Evolutionary conservation across 352 stramenopile genomes (phyloP).

Genomic region (Phytophthora crassamura): DNA sequence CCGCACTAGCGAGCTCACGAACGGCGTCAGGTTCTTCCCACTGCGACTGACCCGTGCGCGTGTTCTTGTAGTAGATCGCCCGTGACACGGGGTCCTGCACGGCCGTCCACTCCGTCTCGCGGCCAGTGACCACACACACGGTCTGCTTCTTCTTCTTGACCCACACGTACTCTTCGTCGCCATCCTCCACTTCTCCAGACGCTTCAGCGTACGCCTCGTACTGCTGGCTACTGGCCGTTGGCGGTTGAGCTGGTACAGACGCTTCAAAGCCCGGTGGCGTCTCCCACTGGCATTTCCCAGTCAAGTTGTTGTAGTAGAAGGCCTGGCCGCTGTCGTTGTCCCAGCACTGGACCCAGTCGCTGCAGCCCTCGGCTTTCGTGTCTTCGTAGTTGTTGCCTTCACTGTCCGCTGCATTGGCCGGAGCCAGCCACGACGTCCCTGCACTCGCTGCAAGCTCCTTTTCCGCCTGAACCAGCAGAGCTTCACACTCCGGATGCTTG

Average conservation of each 20-base stretch:
- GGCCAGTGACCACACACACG: slow-evolving; percentile 68
- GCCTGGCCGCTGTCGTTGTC: slow-evolving; percentile 59
- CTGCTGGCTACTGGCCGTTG: slow-evolving; percentile 35
- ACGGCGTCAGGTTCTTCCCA: slow-evolving; percentile 76
- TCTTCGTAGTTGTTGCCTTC: slow-evolving; percentile 16
- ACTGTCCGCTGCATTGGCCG: slow-evolving; percentile 47
- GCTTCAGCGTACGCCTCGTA: slow-evolving; percentile 22
- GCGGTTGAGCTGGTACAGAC: slow-evolving; percentile 21
- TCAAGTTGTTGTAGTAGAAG: slow-evolving; percentile 82
- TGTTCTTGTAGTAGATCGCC: slow-evolving; percentile 82
- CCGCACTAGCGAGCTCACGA: slow-evolving; percentile 57
- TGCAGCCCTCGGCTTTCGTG: slow-evolving; percentile 14
- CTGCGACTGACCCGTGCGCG: slow-evolving; percentile 64
- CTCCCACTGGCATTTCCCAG: slow-evolving; percentile 75
- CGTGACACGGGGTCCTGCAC: slow-evolving; percentile 62
- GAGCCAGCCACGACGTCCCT: slow-evolving; percentile 59
- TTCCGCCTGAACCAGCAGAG: slow-evolving; percentile 51
- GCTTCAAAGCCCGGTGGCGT: slow-evolving; percentile 45
- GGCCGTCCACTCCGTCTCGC: slow-evolving; percentile 64
- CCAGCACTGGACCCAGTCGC: slow-evolving; percentile 68
- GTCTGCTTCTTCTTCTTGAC: slow-evolving; percentile 81
- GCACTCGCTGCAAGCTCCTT: slow-evolving; percentile 41
- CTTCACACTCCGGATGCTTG: slow-evolving; percentile 55
- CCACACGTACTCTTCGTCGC: slow-evolving; percentile 68
- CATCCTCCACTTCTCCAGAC: slow-evolving; percentile 21